Base-by-base conservation (phyloP, 345 rosid species). In the Schrenkiella parvula region DNA sequence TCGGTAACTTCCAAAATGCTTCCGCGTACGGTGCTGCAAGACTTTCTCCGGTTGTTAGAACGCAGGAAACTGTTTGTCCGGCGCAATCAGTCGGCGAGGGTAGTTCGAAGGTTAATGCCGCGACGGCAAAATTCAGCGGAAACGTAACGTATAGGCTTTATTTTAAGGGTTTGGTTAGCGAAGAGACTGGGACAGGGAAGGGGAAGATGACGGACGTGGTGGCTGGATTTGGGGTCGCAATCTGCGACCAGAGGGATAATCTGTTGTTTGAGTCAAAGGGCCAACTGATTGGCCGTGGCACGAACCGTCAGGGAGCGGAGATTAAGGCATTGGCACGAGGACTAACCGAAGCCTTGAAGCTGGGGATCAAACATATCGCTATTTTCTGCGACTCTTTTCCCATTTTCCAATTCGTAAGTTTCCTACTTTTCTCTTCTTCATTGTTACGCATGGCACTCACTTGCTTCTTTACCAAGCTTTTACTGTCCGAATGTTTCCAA, bases 211-310 rank as follows among this genome's bases (percentile, higher is more conserved):
- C 42, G 22, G 74, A 60, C 2, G 13, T 22, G 28, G 61, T 82
- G 64, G 80, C 78, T 9, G 88, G 84, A 18, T 76, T 80, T 48
- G 92, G 88, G 4, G 79, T 84, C 10, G 88, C 84, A n/a, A 78
- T 88, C 19, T 82, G 84, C 38, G 89, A 84, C 48, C 74, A 48
- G 3, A 28, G 22, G 15, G 82, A 77, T 63, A 81, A 75, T 72
- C 54, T 84, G 69, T 69, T 85, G 42, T 78, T 81, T n/a, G 85
- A 82, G 41, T n/a, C 78, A 48, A 73, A 74, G 25, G 84, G 82
- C 38, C 82, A 76, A 6, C 67, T 66, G 34, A 51, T 71, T 9
- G 29, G 11, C 18, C 8, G 46, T 29, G 60, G 42, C 14, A n/a
- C 5, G 6, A 53, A 10, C 11, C 74, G 70, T 44, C 70, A 68